Base-by-base conservation (phyloP, 768 basidiomycete genomes). In the Agrocybe pediades region DNA sequence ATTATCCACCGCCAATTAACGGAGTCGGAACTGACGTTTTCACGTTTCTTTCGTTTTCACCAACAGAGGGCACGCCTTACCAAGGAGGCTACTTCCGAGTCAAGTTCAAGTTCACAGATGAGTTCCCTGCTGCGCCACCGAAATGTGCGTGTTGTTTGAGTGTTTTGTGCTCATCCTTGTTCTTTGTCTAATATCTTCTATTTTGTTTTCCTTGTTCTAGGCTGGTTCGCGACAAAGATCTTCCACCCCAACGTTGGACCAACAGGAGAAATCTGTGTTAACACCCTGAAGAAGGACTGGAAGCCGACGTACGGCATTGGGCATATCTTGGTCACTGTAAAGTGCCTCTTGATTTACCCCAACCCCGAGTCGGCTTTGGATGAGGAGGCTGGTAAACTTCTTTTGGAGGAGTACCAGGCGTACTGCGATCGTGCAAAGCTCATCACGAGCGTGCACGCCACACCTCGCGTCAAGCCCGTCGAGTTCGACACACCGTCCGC, bases 261-360 rank as follows among this genome's bases (percentile, higher is more conserved):
- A 27, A 70, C 82, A 0, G 95, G 95, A 15, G 95, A 97, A 71
- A 98, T 98, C 61, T 98, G 95, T 68, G 95, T 98, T 13, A 96
- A 95, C 74, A 98, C 95, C 6, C 75, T 98, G 21, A 98, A 97
- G 80, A 96, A 97, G 70, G 94, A 96, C 64, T 98, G 95, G 95
- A 90, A 94, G 68, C 81, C 90, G 20, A 82, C 86, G 11, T 95
- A 92, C 62, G 95, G 95, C 45, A 93, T 98, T 25, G 84, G 78
- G 13, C 92, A 95, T 68, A 96, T 96, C 54, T 81, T 96, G 15
- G 87, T 93, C 53, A 95, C 93, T 24, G 87, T 98, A 59, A 95
- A 95, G 68, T 97, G 95, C 65, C 84, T 98, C 42, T 82, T 98
- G 57, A 98, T 98, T 60, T 95, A 95, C 66, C 95, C 95, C 25